Evolutionary conservation across 768 basidiomycete species (phyloP).

Genomic region (Pholiota conissans): DNA sequence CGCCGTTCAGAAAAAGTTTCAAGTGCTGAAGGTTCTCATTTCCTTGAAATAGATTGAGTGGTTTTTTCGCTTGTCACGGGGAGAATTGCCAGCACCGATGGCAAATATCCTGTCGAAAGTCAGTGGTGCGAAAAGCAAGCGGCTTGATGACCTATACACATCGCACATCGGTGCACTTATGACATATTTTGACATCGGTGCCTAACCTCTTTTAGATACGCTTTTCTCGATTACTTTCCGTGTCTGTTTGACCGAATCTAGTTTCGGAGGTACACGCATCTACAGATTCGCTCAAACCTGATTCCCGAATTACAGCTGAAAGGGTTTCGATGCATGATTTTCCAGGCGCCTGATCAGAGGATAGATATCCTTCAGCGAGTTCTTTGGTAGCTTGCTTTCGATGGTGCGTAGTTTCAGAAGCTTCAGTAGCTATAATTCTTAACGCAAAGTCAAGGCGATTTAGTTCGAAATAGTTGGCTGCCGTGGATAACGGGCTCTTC

Average conservation of each 20-base stretch:
- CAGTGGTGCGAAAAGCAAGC: constrained; percentile 7
- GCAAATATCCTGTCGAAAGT: constrained; percentile 10
- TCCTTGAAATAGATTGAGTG: constrained; percentile 5
- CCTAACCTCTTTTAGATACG: constrained; percentile 44
- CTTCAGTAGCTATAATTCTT: constrained; percentile 28
- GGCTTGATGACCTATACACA: constrained; percentile 19
- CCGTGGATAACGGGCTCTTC: constrained; percentile 43
- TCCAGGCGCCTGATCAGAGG: constrained; percentile 36
- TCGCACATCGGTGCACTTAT: constrained; percentile 26
- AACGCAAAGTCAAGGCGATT: constrained; percentile 30
- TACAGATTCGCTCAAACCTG: constrained; percentile 36
- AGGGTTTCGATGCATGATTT: constrained; percentile 37
- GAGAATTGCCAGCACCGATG: constrained; percentile 10
- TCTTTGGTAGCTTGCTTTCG: constrained; percentile 30
- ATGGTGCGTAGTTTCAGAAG: constrained; percentile 31
- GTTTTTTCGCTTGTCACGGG: constrained; percentile 15
- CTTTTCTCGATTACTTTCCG: constrained; percentile 31
- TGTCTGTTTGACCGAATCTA: constrained; percentile 31
- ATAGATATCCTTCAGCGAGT: constrained; percentile 22
- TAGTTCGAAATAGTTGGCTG: constrained; percentile 36
- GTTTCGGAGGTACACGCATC: constrained; percentile 40
- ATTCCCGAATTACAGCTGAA: constrained; percentile 34
- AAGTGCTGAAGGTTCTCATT: constrained; percentile 3
- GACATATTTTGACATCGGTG: constrained; percentile 34
- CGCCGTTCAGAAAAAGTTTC: background rate